Evolutionary conservation across 345 rosid species (phyloP), one percentile per base, ranked within the genome.

Genomic region (Cardamine occulta): DNA sequence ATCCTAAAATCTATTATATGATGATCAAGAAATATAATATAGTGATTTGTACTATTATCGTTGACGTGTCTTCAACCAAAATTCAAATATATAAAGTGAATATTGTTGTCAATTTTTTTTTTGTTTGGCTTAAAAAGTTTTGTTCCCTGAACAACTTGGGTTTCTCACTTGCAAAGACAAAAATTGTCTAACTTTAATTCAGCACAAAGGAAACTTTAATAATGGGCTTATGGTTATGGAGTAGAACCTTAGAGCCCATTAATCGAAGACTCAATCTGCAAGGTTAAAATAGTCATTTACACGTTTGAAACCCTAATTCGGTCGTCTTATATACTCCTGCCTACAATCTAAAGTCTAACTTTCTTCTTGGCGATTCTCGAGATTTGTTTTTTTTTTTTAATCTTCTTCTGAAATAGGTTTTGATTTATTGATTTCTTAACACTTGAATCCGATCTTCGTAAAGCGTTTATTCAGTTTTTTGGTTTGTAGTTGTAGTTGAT

Each of bases 161-260:
- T 5, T 14, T 70, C 44, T 12, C 47, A 4, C 58, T 57, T 9
- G 57, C 45, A 15, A 42, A 42, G 47, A 14, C n/a, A 42, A 29
- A 24, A n/a, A 31, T 31, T 45, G 57, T 42, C 8, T 4, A 5
- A 29, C 31, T 21, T 35, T 2, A 32, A 4, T 17, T 59, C 35
- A 44, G 18, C 49, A 5, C 3, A 47, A 47, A 47, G 2, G 21
- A n/a, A n/a, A 47, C 8, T 6, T n/a, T n/a, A 17, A 5, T 4
- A 48, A 75, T 68, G 79, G 79, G 74, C 63, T 42, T 24, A n/a
- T 3, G 14, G 4, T 15, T 40, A 54, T 31, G 32, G 32, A 57
- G 1, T 8, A 12, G 5, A 11, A 40, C 19, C 15, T 0, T 0
- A 61, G 1, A 23, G 13, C 64, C 74, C 69, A 35, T 8, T 2